Conservation (phyloP, 148 eudicot species). For the Cornus controversa region DNA sequence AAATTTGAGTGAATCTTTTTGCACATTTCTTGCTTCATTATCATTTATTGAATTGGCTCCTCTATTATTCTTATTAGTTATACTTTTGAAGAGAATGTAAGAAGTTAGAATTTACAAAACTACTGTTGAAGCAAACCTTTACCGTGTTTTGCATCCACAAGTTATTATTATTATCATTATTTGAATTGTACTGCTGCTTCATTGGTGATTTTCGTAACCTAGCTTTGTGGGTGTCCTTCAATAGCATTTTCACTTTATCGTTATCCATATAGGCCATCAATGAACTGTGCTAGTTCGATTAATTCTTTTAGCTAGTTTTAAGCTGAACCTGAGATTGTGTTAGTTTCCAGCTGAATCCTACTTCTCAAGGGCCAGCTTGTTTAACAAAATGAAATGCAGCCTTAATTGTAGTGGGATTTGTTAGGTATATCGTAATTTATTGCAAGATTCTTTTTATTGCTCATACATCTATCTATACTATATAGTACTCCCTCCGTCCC, state of each 20-base stretch:
- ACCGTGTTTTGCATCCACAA: not conserved
- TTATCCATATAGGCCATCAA: not conserved
- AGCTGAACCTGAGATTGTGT: not conserved
- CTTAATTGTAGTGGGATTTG: not conserved
- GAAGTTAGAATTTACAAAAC: not conserved
- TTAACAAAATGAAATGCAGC: not conserved
- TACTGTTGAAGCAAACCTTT: not conserved
- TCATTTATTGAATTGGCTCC: not conserved
- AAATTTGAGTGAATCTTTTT: not conserved
- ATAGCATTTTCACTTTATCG: not conserved
- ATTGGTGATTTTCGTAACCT: not conserved
- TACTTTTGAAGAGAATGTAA: not conserved
- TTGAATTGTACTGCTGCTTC: not conserved
- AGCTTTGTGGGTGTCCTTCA: not conserved
- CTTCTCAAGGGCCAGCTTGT: not conserved
- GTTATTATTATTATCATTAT: not conserved
- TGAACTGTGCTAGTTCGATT: not conserved
- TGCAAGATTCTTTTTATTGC: no score
- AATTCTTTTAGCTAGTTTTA: not conserved
- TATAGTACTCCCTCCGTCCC: no score
- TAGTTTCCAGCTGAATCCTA: not conserved
- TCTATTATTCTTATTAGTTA: not conserved
- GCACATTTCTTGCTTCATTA: not conserved
- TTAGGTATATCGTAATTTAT: not conserved
- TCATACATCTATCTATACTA: no score